Conservation (phyloP, 2,329 filamentous ascomycete species). For the Nemania sp. region DNA sequence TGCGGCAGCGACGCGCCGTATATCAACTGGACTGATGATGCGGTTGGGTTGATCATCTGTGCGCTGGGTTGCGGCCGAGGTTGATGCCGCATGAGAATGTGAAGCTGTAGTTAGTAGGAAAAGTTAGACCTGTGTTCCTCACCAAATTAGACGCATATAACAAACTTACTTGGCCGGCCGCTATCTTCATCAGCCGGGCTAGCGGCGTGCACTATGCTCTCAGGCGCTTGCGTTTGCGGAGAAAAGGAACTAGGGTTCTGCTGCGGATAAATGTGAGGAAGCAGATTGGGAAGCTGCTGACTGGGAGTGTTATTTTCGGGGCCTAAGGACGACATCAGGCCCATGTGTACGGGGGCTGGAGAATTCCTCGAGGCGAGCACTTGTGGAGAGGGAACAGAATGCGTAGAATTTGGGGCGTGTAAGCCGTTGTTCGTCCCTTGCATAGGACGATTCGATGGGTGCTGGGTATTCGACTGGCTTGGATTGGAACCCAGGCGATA, state of each 20-base stretch:
- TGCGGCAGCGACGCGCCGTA: slow-evolving; percentile 18
- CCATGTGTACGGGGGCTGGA: background rate
- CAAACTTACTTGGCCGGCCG: slow-evolving; percentile 14
- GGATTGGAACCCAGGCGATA: slow-evolving; percentile 4
- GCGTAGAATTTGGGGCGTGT: slow-evolving; percentile 1
- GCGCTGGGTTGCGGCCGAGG: slow-evolving; percentile 18
- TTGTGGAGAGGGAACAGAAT: slow-evolving; percentile 8
- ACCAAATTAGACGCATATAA: background rate
- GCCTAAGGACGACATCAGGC: slow-evolving; percentile 9
- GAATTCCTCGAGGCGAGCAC: slow-evolving; percentile 1
- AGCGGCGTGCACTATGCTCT: background rate
- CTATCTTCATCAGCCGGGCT: background rate
- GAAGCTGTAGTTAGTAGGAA: slow-evolving; percentile 11
- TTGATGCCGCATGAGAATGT: slow-evolving; percentile 9
- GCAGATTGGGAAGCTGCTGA: slow-evolving; percentile 12
- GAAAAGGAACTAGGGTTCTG: slow-evolving; percentile 5
- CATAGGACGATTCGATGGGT: slow-evolving; percentile 8
- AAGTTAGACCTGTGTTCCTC: slow-evolving; percentile 13
- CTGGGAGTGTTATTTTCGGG: slow-evolving; percentile 12
- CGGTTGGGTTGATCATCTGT: slow-evolving; percentile 10
- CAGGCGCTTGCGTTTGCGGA: slow-evolving; percentile 14
- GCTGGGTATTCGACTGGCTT: slow-evolving; percentile 13
- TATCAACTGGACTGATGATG: slow-evolving; percentile 21
- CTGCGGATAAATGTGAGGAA: slow-evolving; percentile 6
- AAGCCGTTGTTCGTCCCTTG: slow-evolving; percentile 3